These are phyloP conservation scores for Juncus effusus DNA, from an alignment of 176 grass and related monocot genomes.

Conservation along the genomic window DNA sequence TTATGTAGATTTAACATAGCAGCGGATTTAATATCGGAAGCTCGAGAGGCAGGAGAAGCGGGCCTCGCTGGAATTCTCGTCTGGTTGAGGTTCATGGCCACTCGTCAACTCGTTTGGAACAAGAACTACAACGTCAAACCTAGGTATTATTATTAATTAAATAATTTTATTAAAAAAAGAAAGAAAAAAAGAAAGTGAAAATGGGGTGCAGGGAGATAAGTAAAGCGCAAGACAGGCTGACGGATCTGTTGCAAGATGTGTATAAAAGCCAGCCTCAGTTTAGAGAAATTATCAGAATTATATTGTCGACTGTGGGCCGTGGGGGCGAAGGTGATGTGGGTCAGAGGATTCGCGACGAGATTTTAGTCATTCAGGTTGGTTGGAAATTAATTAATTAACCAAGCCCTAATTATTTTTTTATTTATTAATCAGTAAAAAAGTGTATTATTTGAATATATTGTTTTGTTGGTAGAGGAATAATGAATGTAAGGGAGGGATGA, in stretches of 20 bases:
- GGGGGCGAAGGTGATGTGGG: slow-evolving; percentile 99
- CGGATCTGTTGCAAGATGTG: slow-evolving; percentile 72
- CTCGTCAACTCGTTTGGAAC: slow-evolving; percentile 89
- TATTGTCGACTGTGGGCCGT: slow-evolving; percentile 87
- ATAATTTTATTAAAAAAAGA: slow-evolving; percentile 12
- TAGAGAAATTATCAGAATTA: slow-evolving; percentile 80
- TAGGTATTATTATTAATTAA: slow-evolving; percentile 40
- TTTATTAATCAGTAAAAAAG: slow-evolving; percentile 1
- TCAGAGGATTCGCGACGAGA: slow-evolving; percentile 98
- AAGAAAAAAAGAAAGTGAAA: slow-evolving; percentile 15
- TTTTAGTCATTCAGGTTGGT: slow-evolving; percentile 92
- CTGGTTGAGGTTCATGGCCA: slow-evolving; percentile 97
- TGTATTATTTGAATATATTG: background rate
- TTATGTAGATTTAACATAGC: slow-evolving; percentile 78
- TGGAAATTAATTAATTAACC: slow-evolving; percentile 12
- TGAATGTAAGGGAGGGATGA: slow-evolving; percentile 92
- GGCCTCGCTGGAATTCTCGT: slow-evolving; percentile 85
- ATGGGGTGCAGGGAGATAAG: slow-evolving; percentile 84
- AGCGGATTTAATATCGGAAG: slow-evolving; percentile 77
- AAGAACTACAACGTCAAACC: slow-evolving; percentile 99
- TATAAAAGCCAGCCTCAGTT: slow-evolving; percentile 75
- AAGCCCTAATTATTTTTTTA: too few species aligned
- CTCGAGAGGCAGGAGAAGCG: slow-evolving; percentile 56
- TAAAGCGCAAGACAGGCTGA: slow-evolving; percentile 88
- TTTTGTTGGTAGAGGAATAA: slow-evolving; percentile 76